Conservation (phyloP, 106 monocot species). For the Gastrodia elata region DNA sequence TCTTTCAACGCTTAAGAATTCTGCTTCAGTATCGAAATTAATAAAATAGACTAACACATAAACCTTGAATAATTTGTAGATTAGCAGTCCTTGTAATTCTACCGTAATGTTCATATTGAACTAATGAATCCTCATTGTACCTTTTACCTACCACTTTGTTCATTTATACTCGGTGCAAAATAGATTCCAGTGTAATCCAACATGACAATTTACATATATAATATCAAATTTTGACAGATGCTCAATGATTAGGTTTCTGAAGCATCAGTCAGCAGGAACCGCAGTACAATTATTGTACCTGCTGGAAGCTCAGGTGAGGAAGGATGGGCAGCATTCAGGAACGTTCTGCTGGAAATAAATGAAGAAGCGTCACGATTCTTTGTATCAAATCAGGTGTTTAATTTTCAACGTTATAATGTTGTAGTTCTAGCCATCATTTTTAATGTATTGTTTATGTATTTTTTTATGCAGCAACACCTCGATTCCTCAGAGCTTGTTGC, state of each 20-base stretch:
- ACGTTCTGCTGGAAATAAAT: conserved; percentile 61
- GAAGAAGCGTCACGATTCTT: conserved; percentile 48
- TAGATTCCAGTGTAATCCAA: neutral
- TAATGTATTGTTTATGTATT: neutral
- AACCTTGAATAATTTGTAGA: neutral
- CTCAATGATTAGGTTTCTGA: conserved; percentile 40
- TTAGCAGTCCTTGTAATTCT: neutral
- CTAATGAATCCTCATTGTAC: neutral
- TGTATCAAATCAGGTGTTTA: conserved; percentile 44
- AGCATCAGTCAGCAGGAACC: conserved; percentile 70
- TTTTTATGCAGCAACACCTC: conserved; percentile 30
- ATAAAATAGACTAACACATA: neutral
- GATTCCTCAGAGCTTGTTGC: conserved; percentile 53
- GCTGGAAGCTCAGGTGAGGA: conserved; percentile 71
- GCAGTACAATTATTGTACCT: conserved; percentile 70
- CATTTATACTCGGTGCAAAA: neutral
- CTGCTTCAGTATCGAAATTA: neutral
- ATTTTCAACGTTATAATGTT: neutral
- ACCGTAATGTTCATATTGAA: neutral
- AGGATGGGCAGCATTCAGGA: conserved; percentile 74
- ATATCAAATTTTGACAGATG: neutral
- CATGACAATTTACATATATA: neutral
- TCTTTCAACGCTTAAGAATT: neutral
- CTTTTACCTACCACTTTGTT: neutral
- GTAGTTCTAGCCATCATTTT: neutral